These are phyloP conservation scores for Tilletia caries DNA, from an alignment of 1,284 basidiomycete genomes.

Conservation along the genomic window DNA sequence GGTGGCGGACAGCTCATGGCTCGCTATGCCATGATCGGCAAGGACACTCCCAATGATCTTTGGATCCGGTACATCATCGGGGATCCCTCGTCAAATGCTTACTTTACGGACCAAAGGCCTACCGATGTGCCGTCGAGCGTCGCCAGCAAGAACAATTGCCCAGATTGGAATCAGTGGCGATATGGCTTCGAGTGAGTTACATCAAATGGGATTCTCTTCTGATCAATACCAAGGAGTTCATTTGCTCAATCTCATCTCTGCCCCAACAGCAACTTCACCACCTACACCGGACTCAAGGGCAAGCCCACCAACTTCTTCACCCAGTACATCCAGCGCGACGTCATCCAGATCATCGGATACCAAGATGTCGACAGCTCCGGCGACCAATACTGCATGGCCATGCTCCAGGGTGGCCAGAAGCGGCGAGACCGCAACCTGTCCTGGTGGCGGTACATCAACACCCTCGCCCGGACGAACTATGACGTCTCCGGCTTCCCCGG, in stretches of 20 bases:
- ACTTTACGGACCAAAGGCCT: constrained; percentile 34
- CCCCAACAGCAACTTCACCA: constrained; percentile 30
- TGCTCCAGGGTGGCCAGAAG: constrained; percentile 32
- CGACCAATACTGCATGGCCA: constrained; percentile 24
- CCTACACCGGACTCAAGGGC: constrained; percentile 29
- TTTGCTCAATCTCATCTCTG: background rate
- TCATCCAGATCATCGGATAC: constrained; percentile 46
- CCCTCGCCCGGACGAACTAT: constrained; percentile 30
- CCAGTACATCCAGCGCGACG: constrained; percentile 41
- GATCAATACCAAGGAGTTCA: no score
- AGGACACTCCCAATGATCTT: constrained; percentile 17
- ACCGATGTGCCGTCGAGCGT: constrained; percentile 17
- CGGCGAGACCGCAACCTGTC: constrained; percentile 38
- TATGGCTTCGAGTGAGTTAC: constrained; percentile 29
- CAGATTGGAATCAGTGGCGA: constrained; percentile 24
- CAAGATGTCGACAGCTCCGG: constrained; percentile 32
- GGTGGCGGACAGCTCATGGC: constrained; percentile 29
- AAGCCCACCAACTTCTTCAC: constrained; percentile 41
- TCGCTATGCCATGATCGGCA: constrained; percentile 28
- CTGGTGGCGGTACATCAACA: constrained; percentile 39
- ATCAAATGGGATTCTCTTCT: constrained; percentile 23
- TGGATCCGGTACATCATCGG: constrained; percentile 25
- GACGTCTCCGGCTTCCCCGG: constrained; percentile 41
- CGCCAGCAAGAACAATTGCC: constrained; percentile 21
- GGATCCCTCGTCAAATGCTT: constrained; percentile 34